Evolutionary conservation across 2,329 filamentous ascomycete species (phyloP).

Genomic region (Talaromyces sp.): DNA sequence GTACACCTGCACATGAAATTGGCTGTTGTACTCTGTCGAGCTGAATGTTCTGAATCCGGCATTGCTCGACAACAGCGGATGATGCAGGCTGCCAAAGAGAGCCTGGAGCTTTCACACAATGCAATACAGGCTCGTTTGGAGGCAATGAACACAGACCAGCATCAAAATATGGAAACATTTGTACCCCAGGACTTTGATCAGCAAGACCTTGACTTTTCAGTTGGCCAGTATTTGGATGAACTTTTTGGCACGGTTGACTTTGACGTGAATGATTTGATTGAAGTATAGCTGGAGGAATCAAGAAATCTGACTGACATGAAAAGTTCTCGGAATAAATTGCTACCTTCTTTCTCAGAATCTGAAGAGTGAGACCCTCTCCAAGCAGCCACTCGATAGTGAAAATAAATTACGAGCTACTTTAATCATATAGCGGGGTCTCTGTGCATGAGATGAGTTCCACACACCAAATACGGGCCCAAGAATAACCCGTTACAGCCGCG

Average conservation of each 20-base stretch:
- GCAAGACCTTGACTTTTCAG: background rate
- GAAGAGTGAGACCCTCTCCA: background rate
- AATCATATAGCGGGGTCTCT: background rate
- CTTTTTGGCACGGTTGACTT: background rate
- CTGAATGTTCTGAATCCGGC: background rate
- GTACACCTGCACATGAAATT: constrained; percentile 6
- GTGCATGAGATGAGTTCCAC: background rate
- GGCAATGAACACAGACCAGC: background rate
- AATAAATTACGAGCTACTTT: background rate
- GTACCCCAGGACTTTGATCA: background rate
- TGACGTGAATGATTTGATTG: background rate
- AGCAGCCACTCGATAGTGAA: background rate
- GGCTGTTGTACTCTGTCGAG: background rate
- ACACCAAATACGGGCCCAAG: background rate
- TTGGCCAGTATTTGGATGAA: background rate
- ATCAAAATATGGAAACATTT: background rate
- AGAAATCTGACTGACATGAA: background rate
- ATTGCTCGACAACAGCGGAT: constrained; percentile 1
- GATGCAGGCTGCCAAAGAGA: constrained; percentile 5
- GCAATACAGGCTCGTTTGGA: background rate
- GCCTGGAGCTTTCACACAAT: background rate
- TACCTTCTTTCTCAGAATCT: background rate
- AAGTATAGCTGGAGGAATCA: background rate
- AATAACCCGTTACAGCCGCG: background rate
- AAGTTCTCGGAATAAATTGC: background rate